Percentiles rank a stretch among this genome's conserved stretches.
Conservation (phyloP, 768 basidiomycete species). For the Phlebiopsis flavidoalba region DNA sequence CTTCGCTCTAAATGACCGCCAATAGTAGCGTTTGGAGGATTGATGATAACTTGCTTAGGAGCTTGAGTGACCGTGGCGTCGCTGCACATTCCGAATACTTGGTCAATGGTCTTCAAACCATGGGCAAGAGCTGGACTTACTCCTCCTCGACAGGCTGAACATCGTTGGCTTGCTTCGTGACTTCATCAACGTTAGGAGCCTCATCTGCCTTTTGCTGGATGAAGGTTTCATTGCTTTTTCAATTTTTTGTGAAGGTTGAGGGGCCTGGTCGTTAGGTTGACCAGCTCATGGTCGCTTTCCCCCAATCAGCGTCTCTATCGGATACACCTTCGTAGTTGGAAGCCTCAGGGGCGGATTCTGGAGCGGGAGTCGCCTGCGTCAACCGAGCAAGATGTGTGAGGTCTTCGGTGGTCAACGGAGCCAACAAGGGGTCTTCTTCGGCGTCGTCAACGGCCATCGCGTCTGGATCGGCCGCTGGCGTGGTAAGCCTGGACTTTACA, state of each 20-base stretch:
- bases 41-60: background rate
- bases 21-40: constrained; percentile 5
- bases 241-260: background rate
- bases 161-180: background rate
- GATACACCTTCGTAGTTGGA: constrained; percentile 50
- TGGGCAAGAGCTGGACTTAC: background rate
- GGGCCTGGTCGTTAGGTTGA: background rate
- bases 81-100: background rate
- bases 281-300: constrained; percentile 14
- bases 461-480: background rate
- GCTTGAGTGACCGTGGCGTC: background rate
- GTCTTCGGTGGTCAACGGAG: background rate
- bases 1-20: background rate
- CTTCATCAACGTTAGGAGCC: background rate
- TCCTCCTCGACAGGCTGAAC: background rate
- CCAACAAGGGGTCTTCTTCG: background rate
- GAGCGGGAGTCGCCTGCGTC: background rate
- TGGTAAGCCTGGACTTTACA: background rate
- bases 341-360: background rate
- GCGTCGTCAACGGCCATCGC: background rate
- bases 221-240: background rate
- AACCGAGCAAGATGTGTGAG: background rate
- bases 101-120: background rate
- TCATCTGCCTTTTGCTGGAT: constrained; percentile 9
- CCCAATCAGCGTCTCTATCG: constrained; percentile 23